Conservation (phyloP, 2,329 filamentous ascomycete genomes). For the Calycina herbarum region DNA sequence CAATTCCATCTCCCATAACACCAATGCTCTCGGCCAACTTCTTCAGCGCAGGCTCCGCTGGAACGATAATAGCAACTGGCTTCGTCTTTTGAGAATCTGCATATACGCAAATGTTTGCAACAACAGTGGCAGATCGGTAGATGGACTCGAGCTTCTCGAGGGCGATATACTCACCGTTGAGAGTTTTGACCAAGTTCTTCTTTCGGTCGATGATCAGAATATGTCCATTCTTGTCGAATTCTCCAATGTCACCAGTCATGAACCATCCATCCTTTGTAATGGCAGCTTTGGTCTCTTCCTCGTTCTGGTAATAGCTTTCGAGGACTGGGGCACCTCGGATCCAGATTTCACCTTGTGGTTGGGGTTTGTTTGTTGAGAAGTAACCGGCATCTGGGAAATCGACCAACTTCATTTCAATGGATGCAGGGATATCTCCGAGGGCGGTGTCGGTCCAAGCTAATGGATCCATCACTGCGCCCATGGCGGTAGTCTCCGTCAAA, state of each 20-base stretch:
- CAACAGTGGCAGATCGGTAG: conserved; percentile 77
- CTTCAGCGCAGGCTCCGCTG: conserved; percentile 62
- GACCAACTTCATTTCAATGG: conserved; percentile 87
- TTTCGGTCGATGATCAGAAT: conserved; percentile 89
- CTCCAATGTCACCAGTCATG: conserved; percentile 93
- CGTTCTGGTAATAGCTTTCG: conserved; percentile 79
- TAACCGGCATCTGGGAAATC: conserved; percentile 90
- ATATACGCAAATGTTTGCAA: conserved; percentile 85
- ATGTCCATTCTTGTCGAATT: conserved; percentile 79
- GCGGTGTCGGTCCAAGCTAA: conserved; percentile 77
- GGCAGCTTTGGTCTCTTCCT: conserved; percentile 77
- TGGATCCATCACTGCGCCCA: conserved; percentile 80
- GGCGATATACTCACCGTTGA: conserved; percentile 94
- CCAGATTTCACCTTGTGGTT: conserved; percentile 88
- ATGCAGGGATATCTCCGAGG: conserved; percentile 75
- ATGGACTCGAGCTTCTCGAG: conserved; percentile 93
- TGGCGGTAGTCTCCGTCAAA: conserved; percentile 87
- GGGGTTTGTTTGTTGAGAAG: conserved; percentile 62
- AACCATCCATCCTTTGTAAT: conserved; percentile 91
- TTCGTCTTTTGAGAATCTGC: conserved; percentile 73
- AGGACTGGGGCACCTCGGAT: conserved; percentile 78
- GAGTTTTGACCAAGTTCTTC: conserved; percentile 97
- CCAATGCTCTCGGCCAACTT: conserved; percentile 61
- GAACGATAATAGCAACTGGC: conserved; percentile 77
- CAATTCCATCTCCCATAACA: conserved; percentile 61